phyloP scores from a whole-genome alignment of 495 filamentous ascomycete species.

The Penicillium arizonense region DNA sequence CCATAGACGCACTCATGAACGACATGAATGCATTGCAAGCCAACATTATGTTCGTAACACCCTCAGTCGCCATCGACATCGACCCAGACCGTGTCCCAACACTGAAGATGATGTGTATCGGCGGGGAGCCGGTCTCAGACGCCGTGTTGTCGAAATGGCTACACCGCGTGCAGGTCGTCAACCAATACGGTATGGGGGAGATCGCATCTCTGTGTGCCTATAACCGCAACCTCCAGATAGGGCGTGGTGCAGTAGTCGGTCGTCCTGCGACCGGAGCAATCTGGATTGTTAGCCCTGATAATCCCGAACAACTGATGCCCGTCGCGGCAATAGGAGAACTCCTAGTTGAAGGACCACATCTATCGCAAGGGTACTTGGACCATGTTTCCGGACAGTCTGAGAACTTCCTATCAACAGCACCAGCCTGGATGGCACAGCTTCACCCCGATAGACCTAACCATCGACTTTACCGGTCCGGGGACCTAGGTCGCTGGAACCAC shows the following conservation, averaged over 20 bases:
- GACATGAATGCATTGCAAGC: constrained; percentile 34
- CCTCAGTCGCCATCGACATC: constrained; percentile 39
- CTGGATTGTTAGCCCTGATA: constrained; percentile 54
- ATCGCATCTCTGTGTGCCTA: constrained; percentile 25
- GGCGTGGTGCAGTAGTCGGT: constrained; percentile 16
- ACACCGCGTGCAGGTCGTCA: constrained; percentile 40
- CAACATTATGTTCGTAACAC: constrained; percentile 42
- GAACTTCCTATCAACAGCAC: constrained; percentile 11
- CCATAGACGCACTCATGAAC: constrained; percentile 28
- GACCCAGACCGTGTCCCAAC: constrained; percentile 33
- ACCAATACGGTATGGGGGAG: constrained; percentile 59
- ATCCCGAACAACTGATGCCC: constrained; percentile 48
- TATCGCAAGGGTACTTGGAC: constrained; percentile 54
- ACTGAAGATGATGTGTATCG: constrained; percentile 36
- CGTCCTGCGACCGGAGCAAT: constrained; percentile 20
- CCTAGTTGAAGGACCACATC: constrained; percentile 55
- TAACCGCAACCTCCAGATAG: constrained; percentile 13
- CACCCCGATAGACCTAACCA: constrained; percentile 6
- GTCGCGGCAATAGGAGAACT: constrained; percentile 58
- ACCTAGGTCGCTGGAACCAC: constrained; percentile 69
- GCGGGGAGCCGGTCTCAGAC: constrained; percentile 46
- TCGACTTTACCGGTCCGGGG: constrained; percentile 70
- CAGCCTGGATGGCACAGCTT: constrained; percentile 15
- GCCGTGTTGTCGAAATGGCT: constrained; percentile 47
- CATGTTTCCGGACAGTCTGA: constrained; percentile 15